Evolutionary conservation across 1,139 yeast genomes (phyloP).

Genomic region (Scheffersomyces lignicola): DNA sequence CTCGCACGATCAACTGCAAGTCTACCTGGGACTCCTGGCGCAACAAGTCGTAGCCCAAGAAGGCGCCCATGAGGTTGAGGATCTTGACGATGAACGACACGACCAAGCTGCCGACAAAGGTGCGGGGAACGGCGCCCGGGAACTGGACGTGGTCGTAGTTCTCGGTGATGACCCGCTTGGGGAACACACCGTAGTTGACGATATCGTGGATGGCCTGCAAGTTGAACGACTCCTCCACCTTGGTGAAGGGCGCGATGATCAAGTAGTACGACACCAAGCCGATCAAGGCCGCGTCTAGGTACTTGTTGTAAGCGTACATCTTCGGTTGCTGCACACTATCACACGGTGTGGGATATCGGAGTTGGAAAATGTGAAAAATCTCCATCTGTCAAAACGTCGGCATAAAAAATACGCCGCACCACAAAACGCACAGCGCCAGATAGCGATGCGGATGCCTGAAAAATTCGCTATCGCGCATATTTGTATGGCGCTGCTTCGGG

Average conservation of each 20-base stretch:
- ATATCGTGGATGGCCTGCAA: conserved; percentile 89
- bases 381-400: background rate
- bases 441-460: conserved; percentile 1
- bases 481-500: too few relatives aligned
- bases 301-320: conserved; percentile 20
- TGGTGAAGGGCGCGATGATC: conserved; percentile 72
- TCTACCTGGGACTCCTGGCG: conserved; percentile 31
- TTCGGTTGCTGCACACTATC: too few relatives aligned
- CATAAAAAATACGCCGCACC: background rate
- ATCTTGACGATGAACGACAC: conserved; percentile 42
- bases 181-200: conserved; percentile 56
- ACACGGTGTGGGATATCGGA: too few relatives aligned
- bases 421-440: conserved; percentile 4
- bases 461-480: too few relatives aligned
- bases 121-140: conserved; percentile 89
- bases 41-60: conserved; percentile 21
- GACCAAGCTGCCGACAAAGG: conserved; percentile 74
- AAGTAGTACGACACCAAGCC: conserved; percentile 47
- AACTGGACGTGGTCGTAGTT: conserved; percentile 73
- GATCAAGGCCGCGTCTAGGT: conserved; percentile 23
- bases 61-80: conserved; percentile 24
- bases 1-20: conserved; percentile 53
- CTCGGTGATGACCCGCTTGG: conserved; percentile 31
- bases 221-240: conserved; percentile 93
- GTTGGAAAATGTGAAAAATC: conserved; percentile 1